A percentile compares a stretch with the other conserved stretches of the same genome.
Evolutionary conservation across 2,329 filamentous ascomycete species (phyloP).

Genomic region (Chaetomium sp.): DNA sequence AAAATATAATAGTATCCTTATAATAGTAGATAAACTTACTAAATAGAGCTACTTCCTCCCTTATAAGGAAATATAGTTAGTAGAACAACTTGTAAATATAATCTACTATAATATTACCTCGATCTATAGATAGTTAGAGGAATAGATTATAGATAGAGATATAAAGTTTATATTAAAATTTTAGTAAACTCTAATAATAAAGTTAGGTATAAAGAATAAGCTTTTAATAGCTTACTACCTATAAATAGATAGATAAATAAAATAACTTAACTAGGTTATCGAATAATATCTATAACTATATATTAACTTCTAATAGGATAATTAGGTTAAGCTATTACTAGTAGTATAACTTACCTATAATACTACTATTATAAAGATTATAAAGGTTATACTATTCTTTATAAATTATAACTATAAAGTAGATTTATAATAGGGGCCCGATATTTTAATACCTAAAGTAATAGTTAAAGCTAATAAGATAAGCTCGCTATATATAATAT

Average conservation of each 20-base stretch:
- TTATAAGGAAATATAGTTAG: too few species aligned
- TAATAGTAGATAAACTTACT: too few species aligned
- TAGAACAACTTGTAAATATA: background rate
- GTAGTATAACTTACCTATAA: constrained; percentile 2
- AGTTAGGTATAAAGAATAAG: constrained; percentile 17
- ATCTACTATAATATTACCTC: background rate
- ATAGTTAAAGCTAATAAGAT: too few species aligned
- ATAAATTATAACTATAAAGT: background rate
- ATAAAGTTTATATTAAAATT: background rate
- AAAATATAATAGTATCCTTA: too few species aligned
- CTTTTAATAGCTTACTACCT: constrained; percentile 21
- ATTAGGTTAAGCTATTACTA: constrained; percentile 21
- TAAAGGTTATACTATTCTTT: constrained; percentile 28
- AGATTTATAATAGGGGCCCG: too few species aligned
- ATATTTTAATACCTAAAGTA: too few species aligned
- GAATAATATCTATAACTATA: constrained; percentile 26
- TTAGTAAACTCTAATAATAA: background rate
- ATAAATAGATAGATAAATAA: constrained; percentile 21
- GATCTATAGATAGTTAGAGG: background rate
- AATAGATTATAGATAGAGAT: constrained; percentile 1
- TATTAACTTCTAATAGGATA: constrained; percentile 22
- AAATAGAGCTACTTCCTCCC: too few species aligned
- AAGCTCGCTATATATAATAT: too few species aligned
- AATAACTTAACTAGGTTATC: constrained; percentile 13
- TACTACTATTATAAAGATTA: constrained; percentile 19